Evolutionary conservation across 306 rosid species (phyloP), one percentile per base, ranked within the genome.

Genomic region (Alnus rubra): DNA sequence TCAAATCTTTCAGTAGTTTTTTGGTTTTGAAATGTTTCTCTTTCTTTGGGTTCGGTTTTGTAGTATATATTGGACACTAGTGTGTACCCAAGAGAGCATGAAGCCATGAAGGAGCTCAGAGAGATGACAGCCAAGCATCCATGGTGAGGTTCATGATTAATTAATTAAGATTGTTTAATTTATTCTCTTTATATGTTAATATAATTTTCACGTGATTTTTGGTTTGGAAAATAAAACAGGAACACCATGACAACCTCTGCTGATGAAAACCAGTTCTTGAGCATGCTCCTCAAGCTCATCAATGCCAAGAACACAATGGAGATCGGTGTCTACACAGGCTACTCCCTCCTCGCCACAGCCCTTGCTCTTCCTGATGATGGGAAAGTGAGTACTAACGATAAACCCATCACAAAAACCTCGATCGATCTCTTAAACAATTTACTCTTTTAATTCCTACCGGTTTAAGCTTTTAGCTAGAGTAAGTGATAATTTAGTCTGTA

Each of bases 301-400:
- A 94, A 93, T 83, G 98, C 98, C 63, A 93, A 91, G 86, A 93
- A 93, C 73, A 93, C 98, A 84, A 91, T 93, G 95, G 98, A 93
- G 87, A 93, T 93, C 35, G 98, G 98, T 71, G 98, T 94, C 79
- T 94, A 85, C 89, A 94, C 98, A 28, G 98, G 98, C 7, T 94
- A 94, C 86, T 94, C 98, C 23, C 89, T 94, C 48, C 97, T 94
- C 1, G 97, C 98, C 82, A 94, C 98, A 0, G 98, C 98, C 73
- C 90, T 94, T 14, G 98, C 98, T 52, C 73, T 94, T 77, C 98
- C 98, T 6, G 97, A 94, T 4, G 97, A 94, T 64, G 98, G 98
- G 86, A 86, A 89, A 97, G 98, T 94, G 72, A n/a, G 13, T 8
- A 37, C 4, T 12, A 67, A 3, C 9, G 5, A 8, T 51, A 67